These are phyloP conservation scores for Aspergillus kassunensis DNA, from an alignment of 495 filamentous ascomycete genomes.

Conservation along the genomic window DNA sequence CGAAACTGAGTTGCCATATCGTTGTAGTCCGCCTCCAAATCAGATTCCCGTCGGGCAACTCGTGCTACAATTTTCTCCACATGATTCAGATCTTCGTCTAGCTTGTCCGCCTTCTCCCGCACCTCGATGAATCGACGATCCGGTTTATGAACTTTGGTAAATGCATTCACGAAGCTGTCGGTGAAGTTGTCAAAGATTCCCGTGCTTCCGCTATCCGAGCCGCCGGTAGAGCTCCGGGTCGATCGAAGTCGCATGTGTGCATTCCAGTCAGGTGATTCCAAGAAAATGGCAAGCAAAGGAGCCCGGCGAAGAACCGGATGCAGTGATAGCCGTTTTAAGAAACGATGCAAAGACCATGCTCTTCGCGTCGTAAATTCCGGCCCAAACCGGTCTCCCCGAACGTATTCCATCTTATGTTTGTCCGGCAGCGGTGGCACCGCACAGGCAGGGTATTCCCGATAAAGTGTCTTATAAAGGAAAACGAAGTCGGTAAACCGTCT, in stretches of 20 bases:
- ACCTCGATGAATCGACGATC: slow-evolving; percentile 94
- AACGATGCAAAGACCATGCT: slow-evolving; percentile 86
- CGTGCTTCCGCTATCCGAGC: slow-evolving; percentile 48
- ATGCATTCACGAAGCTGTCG: slow-evolving; percentile 96
- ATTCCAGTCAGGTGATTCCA: slow-evolving; percentile 94
- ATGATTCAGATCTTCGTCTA: slow-evolving; percentile 89
- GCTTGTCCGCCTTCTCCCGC: slow-evolving; percentile 85
- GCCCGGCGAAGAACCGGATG: slow-evolving; percentile 89
- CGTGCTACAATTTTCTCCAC: slow-evolving; percentile 91
- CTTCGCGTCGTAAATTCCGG: slow-evolving; percentile 88
- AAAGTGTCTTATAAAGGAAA: slow-evolving; percentile 89
- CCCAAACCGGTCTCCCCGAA: slow-evolving; percentile 91
- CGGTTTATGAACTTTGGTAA: slow-evolving; percentile 91
- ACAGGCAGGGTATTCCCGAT: slow-evolving; percentile 79
- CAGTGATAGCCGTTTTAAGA: slow-evolving; percentile 78
- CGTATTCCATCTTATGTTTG: slow-evolving; percentile 98
- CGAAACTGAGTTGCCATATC: slow-evolving; percentile 92
- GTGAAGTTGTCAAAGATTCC: slow-evolving; percentile 91
- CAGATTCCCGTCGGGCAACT: slow-evolving; percentile 80
- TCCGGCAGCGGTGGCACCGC: slow-evolving; percentile 94
- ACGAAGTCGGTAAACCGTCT: slow-evolving; percentile 96
- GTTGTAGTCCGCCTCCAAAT: slow-evolving; percentile 83
- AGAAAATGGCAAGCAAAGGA: slow-evolving; percentile 75
- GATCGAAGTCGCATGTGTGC: slow-evolving; percentile 80
- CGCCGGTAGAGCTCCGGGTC: slow-evolving; percentile 51